These are phyloP conservation scores for Lactarius deliciosus DNA, from an alignment of 768 basidiomycete species.

Conservation along the genomic window DNA sequence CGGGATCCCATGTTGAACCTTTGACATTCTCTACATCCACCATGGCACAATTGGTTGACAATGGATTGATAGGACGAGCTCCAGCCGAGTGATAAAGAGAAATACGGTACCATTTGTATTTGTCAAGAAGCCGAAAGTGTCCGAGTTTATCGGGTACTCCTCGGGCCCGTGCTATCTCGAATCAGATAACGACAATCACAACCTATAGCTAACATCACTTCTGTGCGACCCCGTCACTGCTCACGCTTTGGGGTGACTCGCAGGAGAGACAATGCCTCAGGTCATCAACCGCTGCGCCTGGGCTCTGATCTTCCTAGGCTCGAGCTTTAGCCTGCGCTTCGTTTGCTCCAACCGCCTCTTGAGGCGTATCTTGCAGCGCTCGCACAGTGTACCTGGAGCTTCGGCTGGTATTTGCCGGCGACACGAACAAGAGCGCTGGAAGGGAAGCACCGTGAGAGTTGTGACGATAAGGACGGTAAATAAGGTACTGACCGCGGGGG, in stretches of 20 bases:
- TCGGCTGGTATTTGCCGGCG: conserved; percentile 37
- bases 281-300: conserved; percentile 8
- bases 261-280: conserved; percentile 3
- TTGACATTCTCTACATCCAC: not conserved
- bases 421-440: conserved; percentile 38
- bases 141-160: not conserved
- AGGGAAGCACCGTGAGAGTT: not conserved
- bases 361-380: conserved; percentile 44
- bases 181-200: not conserved
- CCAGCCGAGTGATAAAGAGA: not conserved
- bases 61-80: not conserved
- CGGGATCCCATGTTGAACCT: not conserved
- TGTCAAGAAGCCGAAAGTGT: not conserved
- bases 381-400: conserved; percentile 40
- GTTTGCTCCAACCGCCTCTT: conserved; percentile 47
- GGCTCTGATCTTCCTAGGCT: conserved; percentile 34
- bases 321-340: conserved; percentile 47
- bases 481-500: conserved; percentile 7
- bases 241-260: not conserved
- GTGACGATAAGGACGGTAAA: not conserved
- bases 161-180: not conserved
- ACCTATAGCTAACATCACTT: not conserved
- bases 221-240: not conserved
- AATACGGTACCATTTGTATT: not conserved
- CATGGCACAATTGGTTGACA: not conserved